Conservation (phyloP, 192 early-diverging fungal genomes). For the Piromyces finnis region DNA sequence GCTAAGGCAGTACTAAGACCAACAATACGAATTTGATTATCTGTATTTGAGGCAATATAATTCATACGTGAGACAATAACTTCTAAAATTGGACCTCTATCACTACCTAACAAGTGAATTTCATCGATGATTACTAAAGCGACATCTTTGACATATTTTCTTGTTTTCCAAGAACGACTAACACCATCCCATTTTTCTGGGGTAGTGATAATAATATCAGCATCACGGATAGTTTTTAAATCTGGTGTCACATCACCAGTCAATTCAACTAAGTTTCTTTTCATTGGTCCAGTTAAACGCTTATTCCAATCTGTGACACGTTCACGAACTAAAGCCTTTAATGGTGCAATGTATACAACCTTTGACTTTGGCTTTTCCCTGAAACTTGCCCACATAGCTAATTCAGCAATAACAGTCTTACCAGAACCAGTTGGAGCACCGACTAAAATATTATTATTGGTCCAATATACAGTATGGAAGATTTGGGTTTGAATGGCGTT, state of each 20-base stretch:
- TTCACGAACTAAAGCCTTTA: slow-evolving; percentile 94
- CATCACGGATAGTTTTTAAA: slow-evolving; percentile 56
- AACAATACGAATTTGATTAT: slow-evolving; percentile 67
- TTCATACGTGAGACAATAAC: slow-evolving; percentile 97
- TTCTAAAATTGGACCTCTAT: slow-evolving; percentile 91
- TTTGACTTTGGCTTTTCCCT: slow-evolving; percentile 60
- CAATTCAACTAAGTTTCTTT: slow-evolving; percentile 73
- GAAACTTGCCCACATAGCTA: slow-evolving; percentile 86
- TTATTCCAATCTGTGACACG: slow-evolving; percentile 74
- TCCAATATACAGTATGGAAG: slow-evolving; percentile 89
- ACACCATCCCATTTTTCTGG: slow-evolving; percentile 99
- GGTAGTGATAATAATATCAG: slow-evolving; percentile 96
- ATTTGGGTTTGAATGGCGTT: slow-evolving; percentile 98
- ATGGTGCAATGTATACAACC: slow-evolving; percentile 94
- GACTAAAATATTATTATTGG: slow-evolving; percentile 65
- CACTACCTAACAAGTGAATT: slow-evolving; percentile 91
- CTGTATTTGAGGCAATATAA: slow-evolving; percentile 71
- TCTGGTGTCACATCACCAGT: slow-evolving; percentile 95
- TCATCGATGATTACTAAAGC: slow-evolving; percentile 93
- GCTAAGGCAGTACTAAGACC: slow-evolving; percentile 93
- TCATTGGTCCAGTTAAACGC: slow-evolving; percentile 51
- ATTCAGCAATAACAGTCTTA: slow-evolving; percentile 89
- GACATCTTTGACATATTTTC: slow-evolving; percentile 73
- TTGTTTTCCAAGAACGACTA: slow-evolving; percentile 74
- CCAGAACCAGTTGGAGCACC: slow-evolving; percentile 97